Conservation (phyloP, 768 basidiomycete genomes). For the Dentipellis fragilis region DNA sequence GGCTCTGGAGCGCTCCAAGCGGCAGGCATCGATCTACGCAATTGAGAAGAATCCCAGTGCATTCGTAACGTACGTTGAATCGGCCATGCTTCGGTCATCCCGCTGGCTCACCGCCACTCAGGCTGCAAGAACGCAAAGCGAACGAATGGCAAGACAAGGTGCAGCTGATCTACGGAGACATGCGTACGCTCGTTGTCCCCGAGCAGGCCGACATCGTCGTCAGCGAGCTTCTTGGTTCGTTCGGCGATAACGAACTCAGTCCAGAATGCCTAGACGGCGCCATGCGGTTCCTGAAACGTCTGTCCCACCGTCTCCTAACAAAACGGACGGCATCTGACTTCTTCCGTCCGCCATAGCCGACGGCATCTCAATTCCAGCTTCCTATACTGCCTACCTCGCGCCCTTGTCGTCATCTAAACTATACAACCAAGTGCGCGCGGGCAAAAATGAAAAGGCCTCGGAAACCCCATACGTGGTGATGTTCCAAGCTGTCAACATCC, state of each 20-base stretch:
- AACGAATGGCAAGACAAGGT: conserved; percentile 80
- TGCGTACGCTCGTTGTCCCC: conserved; percentile 76
- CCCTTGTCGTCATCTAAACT: conserved; percentile 92
- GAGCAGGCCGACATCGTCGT: conserved; percentile 89
- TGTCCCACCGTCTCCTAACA: not conserved
- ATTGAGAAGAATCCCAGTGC: conserved; percentile 97
- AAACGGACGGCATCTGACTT: conserved; percentile 7
- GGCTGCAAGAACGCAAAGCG: conserved; percentile 74
- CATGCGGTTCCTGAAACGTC: conserved; percentile 80
- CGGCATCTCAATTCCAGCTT: conserved; percentile 93
- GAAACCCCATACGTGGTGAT: conserved; percentile 99
- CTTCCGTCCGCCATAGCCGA: conserved; percentile 39
- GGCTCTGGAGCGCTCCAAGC: conserved; percentile 60
- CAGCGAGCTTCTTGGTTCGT: conserved; percentile 92
- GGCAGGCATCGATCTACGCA: conserved; percentile 65
- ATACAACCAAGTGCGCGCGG: conserved; percentile 67
- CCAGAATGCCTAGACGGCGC: conserved; percentile 98
- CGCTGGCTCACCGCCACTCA: conserved; percentile 21
- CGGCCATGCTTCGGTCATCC: not conserved
- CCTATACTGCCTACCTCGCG: conserved; percentile 91
- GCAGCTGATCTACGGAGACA: conserved; percentile 85
- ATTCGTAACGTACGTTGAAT: conserved; percentile 71
- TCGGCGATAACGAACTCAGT: conserved; percentile 97
- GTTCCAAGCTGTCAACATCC: conserved; percentile 88
- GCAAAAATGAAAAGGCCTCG: conserved; percentile 53